Base-by-base conservation (phyloP, 176 grass and related monocot species). In the Avena sativa region DNA sequence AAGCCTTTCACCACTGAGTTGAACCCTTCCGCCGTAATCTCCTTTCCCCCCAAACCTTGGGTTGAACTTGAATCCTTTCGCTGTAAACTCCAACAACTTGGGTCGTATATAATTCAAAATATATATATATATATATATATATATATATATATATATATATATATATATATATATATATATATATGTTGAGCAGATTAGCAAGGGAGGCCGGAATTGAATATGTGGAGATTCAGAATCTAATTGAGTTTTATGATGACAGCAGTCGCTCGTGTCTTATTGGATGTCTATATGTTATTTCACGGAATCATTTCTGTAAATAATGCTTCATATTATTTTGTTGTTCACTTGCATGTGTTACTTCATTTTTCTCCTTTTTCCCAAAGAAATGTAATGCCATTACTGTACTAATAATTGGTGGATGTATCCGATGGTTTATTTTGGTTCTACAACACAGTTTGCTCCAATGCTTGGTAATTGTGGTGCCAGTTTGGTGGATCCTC, bases 191-290 rank as follows among this genome's bases (percentile, higher is more conserved):
- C 32, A 34, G 32, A 34, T 34, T 34, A 34, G 32, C 32, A 34
- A 34, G 32, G 32, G 32, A 34, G 32, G 32, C 32, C 32, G 32
- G 32, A 34, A 3, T 85, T 92, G 79, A 98, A 72, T 95, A 94
- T 76, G 92, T 98, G 79, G 96, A 98, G 83, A 95, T 98, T 53
- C 96, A 94, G 87, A 98, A 98, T 81, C 91, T 96, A 64, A 91
- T 92, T 0, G 93, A 98, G 76, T 96, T 98, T 91, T 98, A 96
- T 90, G 96, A 98, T 91, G 96, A 98, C 74, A 96, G 94, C 78
- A 96, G 96, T 92, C 92, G 77, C 47, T 7, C 4, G 65, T 79
- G 38, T 82, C 15, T 50, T 52, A 79, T 71, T 15, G 32, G n/a
- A 32, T 30, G 47, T 75, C 19, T 76, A 44, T 16, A 44, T 71